Evolutionary conservation across 345 rosid genomes (phyloP), one percentile per base, ranked within the genome.

Genomic region (Zanthoxylum bungeanum): DNA sequence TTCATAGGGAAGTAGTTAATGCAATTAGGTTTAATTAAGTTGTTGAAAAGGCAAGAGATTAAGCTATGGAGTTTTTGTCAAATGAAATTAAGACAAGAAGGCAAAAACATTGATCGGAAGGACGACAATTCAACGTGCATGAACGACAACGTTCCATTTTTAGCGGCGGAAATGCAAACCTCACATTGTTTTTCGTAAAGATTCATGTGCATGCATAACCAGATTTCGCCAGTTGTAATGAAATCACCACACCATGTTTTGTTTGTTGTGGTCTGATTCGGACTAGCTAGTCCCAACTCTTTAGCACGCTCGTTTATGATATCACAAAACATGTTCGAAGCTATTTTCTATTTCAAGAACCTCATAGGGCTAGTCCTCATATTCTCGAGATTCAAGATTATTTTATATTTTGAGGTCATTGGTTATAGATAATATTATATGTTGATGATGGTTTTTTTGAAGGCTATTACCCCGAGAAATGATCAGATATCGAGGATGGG

Each of bases 71-170:
- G 68, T 47, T 33, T 60, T 50, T 71, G 86, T 80, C 80, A 66
- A 67, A 16, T n/a, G 68, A 56, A 73, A 58, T 30, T 60, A 70
- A 40, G 83, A 84, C 88, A 84, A 64, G 42, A 16, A 55, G 8
- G 68, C 68, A 50, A 73, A 55, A 71, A 52, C 24, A 66, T 28
- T 51, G 47, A 72, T 51, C 78, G 60, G 63, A 73, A 72, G 82
- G 79, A 78, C 83, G 87, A 79, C 84, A 81, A 60, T 61, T 61
- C 47, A 74, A 77, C 85, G 75, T 79, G 91, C 69, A 63, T 51
- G 50, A 52, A 62, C 69, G 60, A 67, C 66, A 55, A 9, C 36
- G 40, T 46, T 55, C 66, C 76, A 34, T 25, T 37, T 52, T 37
- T 28, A 47, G 65, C 63, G 73, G 71, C 36, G 36, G 72, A 64